Evolutionary conservation across 2,329 filamentous ascomycete species (phyloP), one percentile per base, ranked within the genome.

Genomic region (Paraconiothyrium brasiliense): DNA sequence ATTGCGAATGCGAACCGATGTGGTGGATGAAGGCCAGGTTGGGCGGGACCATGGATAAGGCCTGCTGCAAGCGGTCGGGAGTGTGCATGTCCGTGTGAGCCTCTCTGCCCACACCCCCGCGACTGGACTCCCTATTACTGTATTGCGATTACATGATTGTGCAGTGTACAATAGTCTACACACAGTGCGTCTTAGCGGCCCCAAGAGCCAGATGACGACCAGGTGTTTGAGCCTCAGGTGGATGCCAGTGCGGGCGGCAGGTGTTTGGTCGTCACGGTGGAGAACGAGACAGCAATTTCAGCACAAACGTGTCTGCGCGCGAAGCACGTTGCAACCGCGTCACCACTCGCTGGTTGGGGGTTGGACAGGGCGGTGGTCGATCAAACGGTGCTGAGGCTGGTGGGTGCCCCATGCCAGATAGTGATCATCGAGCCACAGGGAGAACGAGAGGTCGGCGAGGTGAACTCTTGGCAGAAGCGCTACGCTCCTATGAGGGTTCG

Each of bases 341-440:
- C 64, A 65, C 64, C 60, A 64, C 54, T 64, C 54, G 57, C 56
- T 59, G 51, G 60, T 62, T 41, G 49, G 60, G 59, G 43, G 35
- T 64, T 63, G 58, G 63, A 64, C 65, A 66, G 65, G 63, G 61
- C 65, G 43, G 67, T 61, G 63, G 71, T 68, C 73, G 75, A 77
- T 78, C 76, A 78, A 78, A 77, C 76, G 76, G 75, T 60, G 73
- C 70, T 74, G 71, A 73, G 72, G 71, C 73, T 69, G 69, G 69
- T 63, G 54, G 64, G 65, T 66, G 71, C 68, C 64, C 73, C 68
- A 68, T 69, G 34, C 59, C 63, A 68, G 62, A 72, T 73, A 66
- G 65, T 67, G 72, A 77, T 77, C 73, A 70, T 67, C 73, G 66
- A 67, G 67, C 62, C 65, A 62, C 60, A 63, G 71, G 67, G 65